phyloP scores from a whole-genome alignment of 805 yeast genomes.

The Yamadazyma endophytica region DNA sequence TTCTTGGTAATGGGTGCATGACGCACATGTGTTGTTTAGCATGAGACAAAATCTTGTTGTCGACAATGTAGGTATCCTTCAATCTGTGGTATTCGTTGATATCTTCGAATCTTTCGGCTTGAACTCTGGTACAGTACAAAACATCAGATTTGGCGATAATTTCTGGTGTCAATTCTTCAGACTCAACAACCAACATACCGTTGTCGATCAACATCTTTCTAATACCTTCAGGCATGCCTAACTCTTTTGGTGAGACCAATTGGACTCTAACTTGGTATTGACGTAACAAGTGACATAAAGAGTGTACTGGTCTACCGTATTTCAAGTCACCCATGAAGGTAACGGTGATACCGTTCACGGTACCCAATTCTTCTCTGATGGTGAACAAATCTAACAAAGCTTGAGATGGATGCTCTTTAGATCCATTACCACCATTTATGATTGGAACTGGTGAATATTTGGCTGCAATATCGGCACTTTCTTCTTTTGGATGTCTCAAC shows the following conservation, averaged over 20 bases:
- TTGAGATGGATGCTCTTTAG: slow-evolving; percentile 98
- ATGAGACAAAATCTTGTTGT: slow-evolving; percentile 81
- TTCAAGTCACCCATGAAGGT: slow-evolving; percentile 99
- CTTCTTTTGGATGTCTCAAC: slow-evolving; percentile 92
- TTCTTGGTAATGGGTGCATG: slow-evolving; percentile 98
- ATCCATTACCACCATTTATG: slow-evolving; percentile 96
- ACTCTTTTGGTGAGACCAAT: slow-evolving; percentile 85
- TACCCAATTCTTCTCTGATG: slow-evolving; percentile 97
- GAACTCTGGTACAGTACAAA: slow-evolving; percentile 95
- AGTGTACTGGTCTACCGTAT: slow-evolving; percentile 98
- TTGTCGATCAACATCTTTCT: slow-evolving; percentile 59
- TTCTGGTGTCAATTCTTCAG: slow-evolving; percentile 74
- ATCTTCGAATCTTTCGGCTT: slow-evolving; percentile 88
- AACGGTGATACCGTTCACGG: slow-evolving; percentile 95
- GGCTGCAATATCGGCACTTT: slow-evolving; percentile 90
- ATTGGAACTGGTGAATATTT: slow-evolving; percentile 96
- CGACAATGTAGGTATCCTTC: slow-evolving; percentile 88
- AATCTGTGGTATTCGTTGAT: slow-evolving; percentile 76
- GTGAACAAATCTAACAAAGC: slow-evolving; percentile 97
- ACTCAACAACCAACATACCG: slow-evolving; percentile 71
- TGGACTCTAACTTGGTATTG: slow-evolving; percentile 93
- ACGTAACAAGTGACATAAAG: slow-evolving; percentile 82
- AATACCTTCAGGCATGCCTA: slow-evolving; percentile 74
- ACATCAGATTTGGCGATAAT: slow-evolving; percentile 90
- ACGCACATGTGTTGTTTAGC: slow-evolving; percentile 99